Evolutionary conservation across 768 basidiomycete genomes (phyloP).

Genomic region (Gyrodon lividus): DNA sequence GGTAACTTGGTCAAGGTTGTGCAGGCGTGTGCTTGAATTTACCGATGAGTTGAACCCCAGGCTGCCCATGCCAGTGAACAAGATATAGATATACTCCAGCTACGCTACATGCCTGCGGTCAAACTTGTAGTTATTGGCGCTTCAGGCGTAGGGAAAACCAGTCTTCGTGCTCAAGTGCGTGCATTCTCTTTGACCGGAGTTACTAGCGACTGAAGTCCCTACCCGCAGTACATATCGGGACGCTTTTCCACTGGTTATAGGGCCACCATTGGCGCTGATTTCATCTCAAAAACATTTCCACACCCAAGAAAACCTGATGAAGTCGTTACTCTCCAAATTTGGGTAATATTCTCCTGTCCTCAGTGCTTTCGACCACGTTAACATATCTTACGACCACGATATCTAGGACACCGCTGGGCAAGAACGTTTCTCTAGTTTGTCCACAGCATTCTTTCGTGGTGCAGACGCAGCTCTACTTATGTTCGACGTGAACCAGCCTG

Average conservation of each 20-base stretch:
- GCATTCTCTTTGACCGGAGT: not conserved
- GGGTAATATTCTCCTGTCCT: constrained; percentile 39
- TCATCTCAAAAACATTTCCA: constrained; percentile 72
- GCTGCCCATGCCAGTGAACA: constrained; percentile 15
- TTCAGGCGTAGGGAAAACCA: constrained; percentile 85
- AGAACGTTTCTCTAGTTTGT: constrained; percentile 82
- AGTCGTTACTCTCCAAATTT: constrained; percentile 66
- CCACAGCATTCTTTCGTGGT: constrained; percentile 80
- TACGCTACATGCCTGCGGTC: constrained; percentile 57
- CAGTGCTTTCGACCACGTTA: constrained; percentile 1
- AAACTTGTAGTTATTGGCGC: constrained; percentile 83
- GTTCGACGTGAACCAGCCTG: constrained; percentile 73
- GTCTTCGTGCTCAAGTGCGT: constrained; percentile 69
- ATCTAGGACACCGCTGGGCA: constrained; percentile 82
- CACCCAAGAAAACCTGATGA: constrained; percentile 56
- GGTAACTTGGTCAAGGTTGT: constrained; percentile 9
- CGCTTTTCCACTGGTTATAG: constrained; percentile 75
- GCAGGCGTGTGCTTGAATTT: no score
- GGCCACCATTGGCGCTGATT: constrained; percentile 89
- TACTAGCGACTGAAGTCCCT: not conserved
- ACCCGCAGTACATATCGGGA: constrained; percentile 67
- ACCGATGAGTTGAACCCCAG: constrained; percentile 14
- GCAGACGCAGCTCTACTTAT: constrained; percentile 81
- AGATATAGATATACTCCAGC: constrained; percentile 4
- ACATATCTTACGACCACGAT: constrained; percentile 1